These are phyloP conservation scores for Ormosia semicastrata DNA, from an alignment of 306 rosid species.

Conservation along the genomic window DNA sequence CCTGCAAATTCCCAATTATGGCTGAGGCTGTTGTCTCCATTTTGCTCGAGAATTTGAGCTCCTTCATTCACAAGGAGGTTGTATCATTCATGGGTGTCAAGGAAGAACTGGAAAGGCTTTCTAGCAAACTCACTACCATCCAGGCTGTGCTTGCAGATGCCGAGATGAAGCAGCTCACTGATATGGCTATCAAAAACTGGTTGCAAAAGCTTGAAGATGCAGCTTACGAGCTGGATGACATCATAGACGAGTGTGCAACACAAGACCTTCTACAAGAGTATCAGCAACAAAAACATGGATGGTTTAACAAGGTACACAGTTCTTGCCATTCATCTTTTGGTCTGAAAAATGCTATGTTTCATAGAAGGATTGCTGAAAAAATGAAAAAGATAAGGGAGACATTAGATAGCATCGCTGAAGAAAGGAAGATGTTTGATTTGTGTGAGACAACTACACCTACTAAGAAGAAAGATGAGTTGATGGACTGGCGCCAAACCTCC, in stretches of 20 bases:
- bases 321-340: background rate
- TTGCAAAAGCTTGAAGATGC: conserved; percentile 17
- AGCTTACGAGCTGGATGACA: conserved; percentile 19
- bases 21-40: background rate
- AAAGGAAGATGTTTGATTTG: conserved; percentile 2
- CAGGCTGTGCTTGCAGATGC: background rate
- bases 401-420: conserved; percentile 17
- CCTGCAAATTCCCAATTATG: background rate
- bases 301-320: background rate
- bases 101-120: background rate
- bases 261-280: background rate
- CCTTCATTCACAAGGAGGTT: background rate
- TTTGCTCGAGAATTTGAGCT: background rate
- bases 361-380: background rate
- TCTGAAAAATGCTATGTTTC: background rate
- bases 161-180: background rate
- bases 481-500: conserved; percentile 10
- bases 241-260: conserved; percentile 11
- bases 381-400: background rate
- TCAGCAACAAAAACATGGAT: background rate
- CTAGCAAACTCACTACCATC: background rate
- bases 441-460: background rate
- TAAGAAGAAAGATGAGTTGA: background rate
- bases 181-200: background rate
- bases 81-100: background rate